Percentiles rank a stretch among this genome's conserved stretches.
Evolutionary conservation across 352 stramenopile species (phyloP).

Genomic region (Phytophthora multivora): DNA sequence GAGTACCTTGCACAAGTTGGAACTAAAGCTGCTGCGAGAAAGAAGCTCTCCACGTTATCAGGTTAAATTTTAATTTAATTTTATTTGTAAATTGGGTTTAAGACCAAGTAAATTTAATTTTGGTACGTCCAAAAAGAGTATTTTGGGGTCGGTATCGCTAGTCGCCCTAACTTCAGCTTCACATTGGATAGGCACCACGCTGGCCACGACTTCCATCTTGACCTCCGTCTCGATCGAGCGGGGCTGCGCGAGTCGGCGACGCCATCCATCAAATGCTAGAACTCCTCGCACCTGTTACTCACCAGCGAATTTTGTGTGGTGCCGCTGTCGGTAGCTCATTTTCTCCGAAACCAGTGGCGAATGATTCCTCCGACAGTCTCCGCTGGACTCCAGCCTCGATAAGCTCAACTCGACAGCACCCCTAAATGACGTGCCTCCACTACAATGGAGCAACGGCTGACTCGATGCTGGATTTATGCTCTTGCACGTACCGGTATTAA

Average conservation of each 20-base stretch:
- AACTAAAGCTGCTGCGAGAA: not conserved
- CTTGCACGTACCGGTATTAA: no score
- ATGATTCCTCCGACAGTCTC: slow-evolving; percentile 3
- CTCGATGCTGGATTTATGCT: slow-evolving; percentile 12
- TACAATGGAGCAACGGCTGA: slow-evolving; percentile 1
- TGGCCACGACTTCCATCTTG: not conserved
- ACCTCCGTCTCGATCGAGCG: slow-evolving; percentile 4
- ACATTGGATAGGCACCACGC: not conserved
- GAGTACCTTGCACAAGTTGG: not conserved
- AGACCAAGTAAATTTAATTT: not conserved
- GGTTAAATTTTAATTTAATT: no score
- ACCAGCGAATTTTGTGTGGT: not conserved
- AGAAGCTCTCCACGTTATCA: not conserved
- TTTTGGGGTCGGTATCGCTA: not conserved
- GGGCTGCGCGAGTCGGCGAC: not conserved
- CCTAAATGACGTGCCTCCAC: not conserved
- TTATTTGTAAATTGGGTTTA: no score
- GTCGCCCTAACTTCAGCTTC: slow-evolving; percentile 9
- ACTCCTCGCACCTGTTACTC: slow-evolving; percentile 10
- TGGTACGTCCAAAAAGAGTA: not conserved
- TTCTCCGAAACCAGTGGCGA: slow-evolving; percentile 22
- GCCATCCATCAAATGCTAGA: slow-evolving; percentile 12
- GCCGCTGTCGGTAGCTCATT: slow-evolving; percentile 15
- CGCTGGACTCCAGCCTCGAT: not conserved
- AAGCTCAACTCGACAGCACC: not conserved